phyloP scores from a whole-genome alignment of 75 land plant species.

The Pinus tabuliformis region DNA sequence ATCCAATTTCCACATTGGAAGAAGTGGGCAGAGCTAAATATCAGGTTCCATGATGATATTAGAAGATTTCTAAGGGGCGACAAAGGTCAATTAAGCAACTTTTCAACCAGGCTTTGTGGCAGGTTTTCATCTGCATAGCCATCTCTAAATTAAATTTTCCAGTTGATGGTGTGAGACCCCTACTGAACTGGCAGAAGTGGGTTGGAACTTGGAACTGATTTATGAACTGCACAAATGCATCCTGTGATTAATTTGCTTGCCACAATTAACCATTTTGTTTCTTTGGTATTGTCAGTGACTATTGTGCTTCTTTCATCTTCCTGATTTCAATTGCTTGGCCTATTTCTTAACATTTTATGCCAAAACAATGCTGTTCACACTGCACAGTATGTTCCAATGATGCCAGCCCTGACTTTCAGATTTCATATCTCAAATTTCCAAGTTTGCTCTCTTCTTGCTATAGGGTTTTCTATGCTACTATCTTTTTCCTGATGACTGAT shows the following conservation, averaged over 20 bases:
- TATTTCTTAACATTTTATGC: background rate
- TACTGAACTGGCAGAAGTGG: background rate
- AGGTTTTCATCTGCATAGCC: slow-evolving; percentile 22
- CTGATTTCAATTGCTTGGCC: background rate
- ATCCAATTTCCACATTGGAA: slow-evolving; percentile 92
- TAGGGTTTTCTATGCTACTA: background rate
- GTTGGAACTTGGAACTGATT: background rate
- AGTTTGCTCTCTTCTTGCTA: background rate
- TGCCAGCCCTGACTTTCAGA: background rate
- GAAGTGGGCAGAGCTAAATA: slow-evolving; percentile 90
- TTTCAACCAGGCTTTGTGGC: slow-evolving; percentile 95
- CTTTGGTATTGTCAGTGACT: background rate
- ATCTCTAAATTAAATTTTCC: background rate
- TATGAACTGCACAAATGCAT: background rate
- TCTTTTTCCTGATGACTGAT: background rate
- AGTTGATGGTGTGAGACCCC: background rate
- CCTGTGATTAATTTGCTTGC: background rate
- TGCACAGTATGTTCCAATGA: background rate
- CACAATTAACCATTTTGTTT: background rate
- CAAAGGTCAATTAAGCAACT: slow-evolving; percentile 58
- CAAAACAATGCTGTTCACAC: no score
- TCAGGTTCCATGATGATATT: slow-evolving; percentile 65
- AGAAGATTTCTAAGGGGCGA: slow-evolving; percentile 78
- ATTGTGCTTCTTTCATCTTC: background rate
- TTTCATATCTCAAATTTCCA: background rate